These are phyloP conservation scores for Ananas comosus DNA, from an alignment of 176 grass and related monocot genomes.

Conservation along the genomic window DNA sequence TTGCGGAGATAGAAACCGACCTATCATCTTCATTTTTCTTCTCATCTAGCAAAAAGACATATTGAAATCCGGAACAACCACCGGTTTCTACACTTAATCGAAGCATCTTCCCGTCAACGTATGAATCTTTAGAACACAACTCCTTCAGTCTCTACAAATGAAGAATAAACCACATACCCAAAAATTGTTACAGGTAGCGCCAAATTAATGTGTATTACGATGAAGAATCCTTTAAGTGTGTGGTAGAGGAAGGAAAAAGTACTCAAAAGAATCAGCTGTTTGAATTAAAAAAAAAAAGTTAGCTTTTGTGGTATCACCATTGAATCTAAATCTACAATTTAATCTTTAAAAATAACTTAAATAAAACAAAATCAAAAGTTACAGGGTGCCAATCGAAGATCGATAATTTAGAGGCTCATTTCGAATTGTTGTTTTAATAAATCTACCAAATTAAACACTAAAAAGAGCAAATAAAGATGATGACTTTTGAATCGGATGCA, in stretches of 20 bases:
- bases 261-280: too few relatives aligned
- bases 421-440: too few relatives aligned
- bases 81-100: slow-evolving; percentile 77
- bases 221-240: too few relatives aligned
- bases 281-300: too few relatives aligned
- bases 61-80: slow-evolving; percentile 88
- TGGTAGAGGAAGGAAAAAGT: too few relatives aligned
- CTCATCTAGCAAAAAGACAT: slow-evolving; percentile 66
- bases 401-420: too few relatives aligned
- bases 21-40: slow-evolving; percentile 47
- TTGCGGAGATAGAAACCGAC: slow-evolving; percentile 4
- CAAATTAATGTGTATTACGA: too few relatives aligned
- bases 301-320: neutral
- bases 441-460: too few relatives aligned
- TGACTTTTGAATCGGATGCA: too few relatives aligned
- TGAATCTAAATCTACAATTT: neutral
- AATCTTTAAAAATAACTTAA: neutral
- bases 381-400: too few relatives aligned
- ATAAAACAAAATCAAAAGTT: neutral
- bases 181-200: neutral
- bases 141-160: slow-evolving; percentile 71
- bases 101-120: slow-evolving; percentile 62
- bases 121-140: slow-evolving; percentile 46
- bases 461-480: too few relatives aligned
- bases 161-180: neutral